Evolutionary conservation across 2,329 filamentous ascomycete genomes (phyloP), one percentile per base, ranked within the genome.

Genomic region (Ophiocordyceps camponoti-rufipedis): DNA sequence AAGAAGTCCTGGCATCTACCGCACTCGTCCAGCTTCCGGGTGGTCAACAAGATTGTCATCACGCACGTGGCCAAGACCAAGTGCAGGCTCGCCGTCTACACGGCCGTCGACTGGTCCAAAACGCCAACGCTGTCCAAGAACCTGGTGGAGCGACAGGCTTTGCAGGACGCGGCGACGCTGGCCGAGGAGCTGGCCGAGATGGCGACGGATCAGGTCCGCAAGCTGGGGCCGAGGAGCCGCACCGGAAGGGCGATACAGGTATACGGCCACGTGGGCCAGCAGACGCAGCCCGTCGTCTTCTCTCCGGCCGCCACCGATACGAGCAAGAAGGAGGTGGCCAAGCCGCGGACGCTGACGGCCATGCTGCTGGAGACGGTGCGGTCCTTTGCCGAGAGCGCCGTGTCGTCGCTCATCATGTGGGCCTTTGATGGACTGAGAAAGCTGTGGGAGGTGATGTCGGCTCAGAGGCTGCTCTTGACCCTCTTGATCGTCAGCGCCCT

Each of bases 61-160:
- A 95, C 91, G 2, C 86, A 96, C 56, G 74, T 89, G 48, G 80
- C 86, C 45, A 96, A 96, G 64, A 87, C 85, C 12, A 87, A 82
- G 60, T 94, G 86, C 62, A 95, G 91, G 64, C 74, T 98, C 46
- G 82, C 87, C 28, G 76, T 96, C 41, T 94, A 85, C 62, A 84
- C 80, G 45, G 83, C 82, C 55, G 77, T 94, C n/a, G 83, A 86
- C 53, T 96, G 91, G 91, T 72, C 77, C 28, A 82, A 78, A 51
- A 68, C 74, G 45, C 80, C 79, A 11, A 68, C 71, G 0, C 64
- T 80, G 40, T 72, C 71, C 14, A 77, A 75, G 58, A 71, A 68
- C 43, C 59, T 82, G 46, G 69, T 82, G n/a, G 74, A 80, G 59
- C 67, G 74, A 8, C 76, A 81, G 62, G 89, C 88, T 14, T 70